Conservation (phyloP, 2,329 filamentous ascomycete species). For the Ambrosiella xylebori region DNA sequence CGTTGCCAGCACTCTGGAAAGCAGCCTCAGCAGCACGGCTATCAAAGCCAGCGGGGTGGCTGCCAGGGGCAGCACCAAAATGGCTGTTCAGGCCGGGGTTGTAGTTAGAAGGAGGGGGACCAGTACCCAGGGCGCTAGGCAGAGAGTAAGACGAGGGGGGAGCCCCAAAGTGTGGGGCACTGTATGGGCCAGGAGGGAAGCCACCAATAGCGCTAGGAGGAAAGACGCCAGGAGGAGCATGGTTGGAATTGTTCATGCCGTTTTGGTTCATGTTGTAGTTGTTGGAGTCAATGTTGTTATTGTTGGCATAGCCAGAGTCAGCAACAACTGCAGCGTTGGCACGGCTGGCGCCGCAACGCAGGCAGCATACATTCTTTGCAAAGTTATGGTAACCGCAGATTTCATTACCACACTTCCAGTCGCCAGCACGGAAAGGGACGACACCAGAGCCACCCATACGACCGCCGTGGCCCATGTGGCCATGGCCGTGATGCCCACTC, state of each 20-base stretch:
- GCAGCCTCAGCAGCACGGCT: constrained; percentile 87
- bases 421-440: constrained; percentile 92
- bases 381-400: constrained; percentile 98
- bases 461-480: constrained; percentile 36
- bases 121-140: constrained; percentile 61
- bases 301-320: constrained; percentile 77
- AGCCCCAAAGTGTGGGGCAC: constrained; percentile 52
- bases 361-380: constrained; percentile 95
- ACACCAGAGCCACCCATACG: constrained; percentile 68
- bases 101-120: constrained; percentile 44
- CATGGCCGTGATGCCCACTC: constrained; percentile 22
- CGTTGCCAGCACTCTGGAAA: constrained; percentile 77
- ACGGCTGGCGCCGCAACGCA: constrained; percentile 87
- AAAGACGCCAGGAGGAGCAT: constrained; percentile 23
- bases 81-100: constrained; percentile 63
- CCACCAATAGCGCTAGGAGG: constrained; percentile 15
- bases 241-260: constrained; percentile 26
- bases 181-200: constrained; percentile 44
- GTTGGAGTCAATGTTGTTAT: constrained; percentile 45
- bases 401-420: constrained; percentile 98
- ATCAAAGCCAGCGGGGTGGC: constrained; percentile 78
- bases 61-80: constrained; percentile 57
- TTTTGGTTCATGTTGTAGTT: constrained; percentile 18
- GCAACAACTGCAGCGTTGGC: constrained; percentile 87
- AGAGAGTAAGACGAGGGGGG: constrained; percentile 80